Conservation (phyloP, 805 yeast genomes). For the Yarrowia bubula region DNA sequence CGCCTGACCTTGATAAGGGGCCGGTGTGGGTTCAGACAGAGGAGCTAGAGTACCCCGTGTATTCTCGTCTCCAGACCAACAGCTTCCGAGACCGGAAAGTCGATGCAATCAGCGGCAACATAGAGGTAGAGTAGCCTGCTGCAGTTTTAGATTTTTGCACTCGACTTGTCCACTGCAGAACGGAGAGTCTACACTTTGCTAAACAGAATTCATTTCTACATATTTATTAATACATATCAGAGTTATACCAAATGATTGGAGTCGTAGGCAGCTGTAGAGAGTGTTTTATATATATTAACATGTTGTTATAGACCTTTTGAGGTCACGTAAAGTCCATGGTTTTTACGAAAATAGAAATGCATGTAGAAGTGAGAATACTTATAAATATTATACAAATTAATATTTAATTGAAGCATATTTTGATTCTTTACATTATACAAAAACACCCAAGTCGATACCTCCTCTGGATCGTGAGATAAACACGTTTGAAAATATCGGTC, state of each 20-base stretch:
- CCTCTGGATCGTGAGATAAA: background rate
- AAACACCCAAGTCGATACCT: background rate
- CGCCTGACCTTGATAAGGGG: background rate
- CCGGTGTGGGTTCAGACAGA: background rate
- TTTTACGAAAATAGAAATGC: too few species aligned
- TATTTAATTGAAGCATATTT: too few species aligned
- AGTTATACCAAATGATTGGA: background rate
- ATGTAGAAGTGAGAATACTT: too few species aligned
- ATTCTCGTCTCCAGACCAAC: slow-evolving; percentile 3
- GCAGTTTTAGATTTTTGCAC: slow-evolving; percentile 7
- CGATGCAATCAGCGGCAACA: slow-evolving; percentile 7
- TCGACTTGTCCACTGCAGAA: background rate
- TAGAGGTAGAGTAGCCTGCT: slow-evolving; percentile 13
- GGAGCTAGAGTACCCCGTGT: slow-evolving; percentile 4
- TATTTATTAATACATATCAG: slow-evolving; percentile 9
- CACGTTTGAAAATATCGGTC: background rate
- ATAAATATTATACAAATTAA: too few species aligned
- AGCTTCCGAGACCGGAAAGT: slow-evolving; percentile 15
- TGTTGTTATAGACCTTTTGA: too few species aligned
- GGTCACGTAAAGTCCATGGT: too few species aligned
- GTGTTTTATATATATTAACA: too few species aligned
- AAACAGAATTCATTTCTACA: background rate
- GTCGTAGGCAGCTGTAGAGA: too few species aligned
- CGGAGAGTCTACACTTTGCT: slow-evolving; percentile 21
- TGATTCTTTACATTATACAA: background rate